phyloP scores from a whole-genome alignment of 371 early-diverging fungal genomes.

The Modicella reniformis region DNA sequence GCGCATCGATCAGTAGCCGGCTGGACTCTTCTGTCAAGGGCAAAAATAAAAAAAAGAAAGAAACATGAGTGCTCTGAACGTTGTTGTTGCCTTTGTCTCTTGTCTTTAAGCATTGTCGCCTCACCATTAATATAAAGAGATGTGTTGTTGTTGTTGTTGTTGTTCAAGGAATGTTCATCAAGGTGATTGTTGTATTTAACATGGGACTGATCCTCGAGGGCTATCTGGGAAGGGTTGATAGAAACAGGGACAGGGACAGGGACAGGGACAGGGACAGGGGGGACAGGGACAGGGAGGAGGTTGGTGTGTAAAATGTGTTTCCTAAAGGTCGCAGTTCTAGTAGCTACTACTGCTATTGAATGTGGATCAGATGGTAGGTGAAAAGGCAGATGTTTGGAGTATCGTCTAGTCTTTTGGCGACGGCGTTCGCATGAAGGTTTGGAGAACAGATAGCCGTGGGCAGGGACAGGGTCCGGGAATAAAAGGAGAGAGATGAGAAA shows the following conservation, averaged over 20 bases:
- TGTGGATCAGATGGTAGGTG: slow-evolving; percentile 27
- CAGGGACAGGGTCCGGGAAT: slow-evolving; percentile 31
- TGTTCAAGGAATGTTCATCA: too few species aligned
- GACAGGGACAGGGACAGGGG: too few species aligned
- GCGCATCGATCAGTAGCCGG: slow-evolving; percentile 17
- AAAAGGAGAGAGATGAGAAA: slow-evolving; percentile 46
- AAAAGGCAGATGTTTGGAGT: slow-evolving; percentile 21
- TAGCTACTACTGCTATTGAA: slow-evolving; percentile 16
- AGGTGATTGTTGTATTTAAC: too few species aligned
- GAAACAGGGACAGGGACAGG: slow-evolving; percentile 44
- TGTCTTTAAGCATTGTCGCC: too few species aligned
- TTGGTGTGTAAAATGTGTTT: slow-evolving; percentile 31
- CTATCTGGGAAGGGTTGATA: slow-evolving; percentile 8
- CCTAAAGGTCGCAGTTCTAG: slow-evolving; percentile 20
- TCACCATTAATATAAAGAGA: too few species aligned
- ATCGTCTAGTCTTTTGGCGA: slow-evolving; percentile 32
- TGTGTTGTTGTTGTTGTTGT: too few species aligned
- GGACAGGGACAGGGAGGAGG: too few species aligned
- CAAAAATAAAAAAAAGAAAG: too few species aligned
- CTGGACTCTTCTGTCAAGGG: slow-evolving; percentile 39
- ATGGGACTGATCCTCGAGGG: slow-evolving; percentile 25
- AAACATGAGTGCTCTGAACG: too few species aligned
- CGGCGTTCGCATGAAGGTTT: slow-evolving; percentile 28
- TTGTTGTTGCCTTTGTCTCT: too few species aligned
- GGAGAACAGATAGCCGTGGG: slow-evolving; percentile 33